A percentile compares a stretch with the other conserved stretches of the same genome.
Evolutionary conservation across 1,284 basidiomycete species (phyloP).

Genomic region (Trichosporon ovoides): DNA sequence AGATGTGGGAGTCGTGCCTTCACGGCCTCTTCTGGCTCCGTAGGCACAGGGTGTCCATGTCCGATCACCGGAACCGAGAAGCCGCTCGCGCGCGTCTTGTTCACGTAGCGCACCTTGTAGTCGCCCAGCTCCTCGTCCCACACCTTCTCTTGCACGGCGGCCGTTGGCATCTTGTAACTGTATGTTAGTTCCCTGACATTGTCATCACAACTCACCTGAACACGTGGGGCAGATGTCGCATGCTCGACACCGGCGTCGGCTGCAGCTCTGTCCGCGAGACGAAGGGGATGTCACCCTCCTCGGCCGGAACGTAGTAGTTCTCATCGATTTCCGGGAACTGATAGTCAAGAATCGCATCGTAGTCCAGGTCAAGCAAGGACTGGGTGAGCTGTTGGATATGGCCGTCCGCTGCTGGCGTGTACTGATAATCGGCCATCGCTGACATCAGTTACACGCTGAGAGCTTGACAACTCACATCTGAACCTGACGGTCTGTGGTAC

Average conservation of each 20-base stretch:
- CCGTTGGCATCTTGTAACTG: conserved; percentile 26
- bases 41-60: conserved; percentile 53
- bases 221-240: conserved; percentile 27
- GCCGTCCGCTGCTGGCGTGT: conserved; percentile 65
- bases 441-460: neutral
- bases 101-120: conserved; percentile 30
- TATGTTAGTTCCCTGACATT: neutral
- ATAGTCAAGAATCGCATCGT: conserved; percentile 66
- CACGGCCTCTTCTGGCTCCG: conserved; percentile 56
- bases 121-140: conserved; percentile 33
- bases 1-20: conserved; percentile 49
- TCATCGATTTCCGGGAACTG: conserved; percentile 62
- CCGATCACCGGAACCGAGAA: conserved; percentile 25
- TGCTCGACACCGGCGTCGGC: conserved; percentile 35
- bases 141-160: conserved; percentile 27
- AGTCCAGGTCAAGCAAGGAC: conserved; percentile 72
- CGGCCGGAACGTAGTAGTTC: conserved; percentile 51
- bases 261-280: conserved; percentile 37
- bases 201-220: conserved; percentile 23
- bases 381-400: conserved; percentile 62
- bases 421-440: conserved; percentile 93
- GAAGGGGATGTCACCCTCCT: conserved; percentile 23
- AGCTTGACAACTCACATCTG: conserved; percentile 67
- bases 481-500: conserved; percentile 80
- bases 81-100: conserved; percentile 27